Evolutionary conservation across 2,329 filamentous ascomycete genomes (phyloP).

Genomic region (Aureobasidium sp.): DNA sequence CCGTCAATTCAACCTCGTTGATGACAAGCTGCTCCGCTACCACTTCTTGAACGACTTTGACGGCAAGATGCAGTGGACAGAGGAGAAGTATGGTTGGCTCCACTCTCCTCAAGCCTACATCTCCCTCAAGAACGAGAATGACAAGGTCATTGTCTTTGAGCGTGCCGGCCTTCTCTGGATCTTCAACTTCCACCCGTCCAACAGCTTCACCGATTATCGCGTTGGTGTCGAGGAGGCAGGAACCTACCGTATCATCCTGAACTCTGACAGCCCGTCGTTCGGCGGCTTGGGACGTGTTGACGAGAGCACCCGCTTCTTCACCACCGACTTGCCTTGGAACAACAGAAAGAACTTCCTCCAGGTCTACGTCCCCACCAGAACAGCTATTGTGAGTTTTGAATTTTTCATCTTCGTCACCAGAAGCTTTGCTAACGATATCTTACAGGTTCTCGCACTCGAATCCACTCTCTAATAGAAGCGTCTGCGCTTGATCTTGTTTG

Average conservation of each 20-base stretch:
- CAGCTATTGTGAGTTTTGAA: conserved; percentile 61
- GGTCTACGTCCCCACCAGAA: conserved; percentile 79
- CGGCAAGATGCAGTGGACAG: conserved; percentile 77
- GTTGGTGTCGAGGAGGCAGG: conserved; percentile 79
- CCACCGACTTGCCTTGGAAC: conserved; percentile 86
- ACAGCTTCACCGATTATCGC: conserved; percentile 86
- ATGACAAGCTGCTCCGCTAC: conserved; percentile 81
- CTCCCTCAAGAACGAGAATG: conserved; percentile 83
- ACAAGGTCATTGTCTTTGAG: conserved; percentile 96
- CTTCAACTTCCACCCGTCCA: conserved; percentile 87
- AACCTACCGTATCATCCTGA: conserved; percentile 80
- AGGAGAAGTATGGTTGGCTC: conserved; percentile 88
- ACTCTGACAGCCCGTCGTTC: conserved; percentile 68
- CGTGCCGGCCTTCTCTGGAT: conserved; percentile 82
- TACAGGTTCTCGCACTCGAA: conserved; percentile 11
- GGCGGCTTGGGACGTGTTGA: conserved; percentile 75
- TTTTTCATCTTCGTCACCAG: neutral
- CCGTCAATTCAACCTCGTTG: conserved; percentile 85
- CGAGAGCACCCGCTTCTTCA: conserved; percentile 81
- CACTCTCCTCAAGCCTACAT: conserved; percentile 80
- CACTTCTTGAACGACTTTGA: conserved; percentile 91
- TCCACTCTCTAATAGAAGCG: neutral
- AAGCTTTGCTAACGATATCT: neutral
- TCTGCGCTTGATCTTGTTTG: neutral
- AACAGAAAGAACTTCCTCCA: conserved; percentile 83